These are phyloP conservation scores for Chalciporus pseudorubinellus DNA, from an alignment of 768 basidiomycete genomes.

Conservation along the genomic window DNA sequence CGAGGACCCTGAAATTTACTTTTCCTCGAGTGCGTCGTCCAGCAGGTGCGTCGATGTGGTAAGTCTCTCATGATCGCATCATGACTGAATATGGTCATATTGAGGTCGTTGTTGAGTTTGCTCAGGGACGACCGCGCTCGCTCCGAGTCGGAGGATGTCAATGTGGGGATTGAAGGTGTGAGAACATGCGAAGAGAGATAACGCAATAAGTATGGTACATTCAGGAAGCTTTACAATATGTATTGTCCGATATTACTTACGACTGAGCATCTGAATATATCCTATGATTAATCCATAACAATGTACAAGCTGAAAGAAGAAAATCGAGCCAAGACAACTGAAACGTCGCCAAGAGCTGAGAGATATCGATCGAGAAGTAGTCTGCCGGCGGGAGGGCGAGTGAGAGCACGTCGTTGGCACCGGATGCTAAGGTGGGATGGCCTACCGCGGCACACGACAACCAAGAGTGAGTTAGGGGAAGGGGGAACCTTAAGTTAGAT, in stretches of 20 bases:
- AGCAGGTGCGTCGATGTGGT: no score
- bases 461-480: background rate
- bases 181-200: background rate
- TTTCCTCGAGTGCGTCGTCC: no score
- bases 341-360: background rate
- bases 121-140: background rate
- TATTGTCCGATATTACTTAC: background rate
- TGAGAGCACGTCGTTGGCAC: background rate
- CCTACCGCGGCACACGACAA: background rate
- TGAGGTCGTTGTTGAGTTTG: background rate
- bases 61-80: no score
- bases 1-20: no score
- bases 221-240: background rate
- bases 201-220: background rate
- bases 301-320: background rate
- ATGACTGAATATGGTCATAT: no score
- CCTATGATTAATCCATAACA: background rate
- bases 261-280: background rate
- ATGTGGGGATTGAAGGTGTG: no score
- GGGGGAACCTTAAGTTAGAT: background rate
- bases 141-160: no score
- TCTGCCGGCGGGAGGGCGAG: background rate
- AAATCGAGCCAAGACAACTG: background rate
- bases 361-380: background rate
- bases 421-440: slow-evolving; percentile 12